Evolutionary conservation across 805 yeast genomes (phyloP).

Genomic region (Sporopachydermia quercuum): DNA sequence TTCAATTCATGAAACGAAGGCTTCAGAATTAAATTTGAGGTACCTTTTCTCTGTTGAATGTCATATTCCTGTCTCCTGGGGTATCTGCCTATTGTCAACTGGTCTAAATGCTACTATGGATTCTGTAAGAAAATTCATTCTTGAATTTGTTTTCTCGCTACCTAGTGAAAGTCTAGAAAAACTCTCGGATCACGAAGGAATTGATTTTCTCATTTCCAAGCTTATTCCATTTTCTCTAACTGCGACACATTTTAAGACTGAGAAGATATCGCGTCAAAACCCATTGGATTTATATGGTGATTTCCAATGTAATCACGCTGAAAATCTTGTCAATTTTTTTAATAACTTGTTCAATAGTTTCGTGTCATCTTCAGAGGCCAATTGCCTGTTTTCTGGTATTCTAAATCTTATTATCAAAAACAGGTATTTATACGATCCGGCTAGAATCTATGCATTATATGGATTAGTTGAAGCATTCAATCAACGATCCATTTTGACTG

Average conservation of each 20-base stretch:
- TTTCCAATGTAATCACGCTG: conserved; percentile 43
- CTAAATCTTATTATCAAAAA: conserved; percentile 32
- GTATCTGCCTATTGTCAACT: conserved; percentile 53
- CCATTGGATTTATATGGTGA: conserved; percentile 14
- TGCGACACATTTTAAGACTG: conserved; percentile 44
- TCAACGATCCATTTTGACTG: conserved; percentile 12
- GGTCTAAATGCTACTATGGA: conserved; percentile 71
- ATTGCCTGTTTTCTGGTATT: conserved; percentile 16
- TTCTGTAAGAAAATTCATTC: conserved; percentile 50
- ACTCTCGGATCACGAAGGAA: conserved; percentile 25
- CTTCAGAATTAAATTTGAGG: conserved; percentile 51
- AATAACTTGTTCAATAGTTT: conserved; percentile 20
- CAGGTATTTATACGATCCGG: conserved; percentile 49
- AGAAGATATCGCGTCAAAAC: conserved; percentile 9
- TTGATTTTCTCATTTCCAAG: conserved; percentile 24
- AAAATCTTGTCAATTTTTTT: conserved; percentile 31
- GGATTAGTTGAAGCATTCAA: conserved; percentile 45
- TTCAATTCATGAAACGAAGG: conserved; percentile 73
- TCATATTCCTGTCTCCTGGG: conserved; percentile 53
- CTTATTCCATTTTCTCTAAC: conserved; percentile 47
- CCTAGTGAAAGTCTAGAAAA: conserved; percentile 29
- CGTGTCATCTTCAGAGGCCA: conserved; percentile 13
- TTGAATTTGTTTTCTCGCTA: conserved; percentile 39
- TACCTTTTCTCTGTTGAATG: conserved; percentile 34
- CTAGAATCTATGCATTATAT: conserved; percentile 41